Evolutionary conservation across 257 asterid genomes (phyloP), one percentile per base, ranked within the genome.

Genomic region (Solanum appendiculatum): DNA sequence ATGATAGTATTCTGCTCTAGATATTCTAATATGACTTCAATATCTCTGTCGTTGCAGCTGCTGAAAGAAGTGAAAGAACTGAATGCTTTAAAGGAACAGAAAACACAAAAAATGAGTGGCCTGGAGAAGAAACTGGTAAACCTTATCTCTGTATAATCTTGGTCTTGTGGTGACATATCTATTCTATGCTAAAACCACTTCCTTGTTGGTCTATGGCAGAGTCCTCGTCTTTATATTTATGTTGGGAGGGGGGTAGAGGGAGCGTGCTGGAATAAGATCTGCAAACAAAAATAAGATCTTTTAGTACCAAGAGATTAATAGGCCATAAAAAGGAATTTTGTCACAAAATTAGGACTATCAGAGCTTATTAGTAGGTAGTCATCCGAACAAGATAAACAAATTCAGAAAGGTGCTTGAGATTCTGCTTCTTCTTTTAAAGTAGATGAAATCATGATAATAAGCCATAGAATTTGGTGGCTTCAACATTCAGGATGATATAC

Each of bases 101-200:
- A 95, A 69, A 88, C 89, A 64, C 89, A 51, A 82, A 93, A 85
- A 93, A 86, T 88, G 23, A 88, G 56, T 85, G 89, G 63, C 88
- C 87, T 95, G 91, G 92, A 90, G 89, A 89, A 84, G 88, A 93
- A 94, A 90, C 92, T 95, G 98, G 99, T 95, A 95, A 74, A 75
- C 84, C 20, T 42, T 72, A 77, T 44, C 88, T 81, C 36, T 54
- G 13, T 75, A 63, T 56, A 42, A 27, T 78, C 9, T 46, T 33
- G 7, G 25, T 27, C 36, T 44, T 78, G 15, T 44, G 63, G 14
- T 44, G 39, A 27, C 84, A 25, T 27, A 15, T 44, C 25, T 4
- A 46, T 44, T 15, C 23, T 48, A 48, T 48, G 7, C 58, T 48
- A 48, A 15, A 48, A n/a, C n/a, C n/a, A n/a, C n/a, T n/a, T n/a